phyloP scores from a whole-genome alignment of 768 basidiomycete genomes.

The Boletus barrowsii region DNA sequence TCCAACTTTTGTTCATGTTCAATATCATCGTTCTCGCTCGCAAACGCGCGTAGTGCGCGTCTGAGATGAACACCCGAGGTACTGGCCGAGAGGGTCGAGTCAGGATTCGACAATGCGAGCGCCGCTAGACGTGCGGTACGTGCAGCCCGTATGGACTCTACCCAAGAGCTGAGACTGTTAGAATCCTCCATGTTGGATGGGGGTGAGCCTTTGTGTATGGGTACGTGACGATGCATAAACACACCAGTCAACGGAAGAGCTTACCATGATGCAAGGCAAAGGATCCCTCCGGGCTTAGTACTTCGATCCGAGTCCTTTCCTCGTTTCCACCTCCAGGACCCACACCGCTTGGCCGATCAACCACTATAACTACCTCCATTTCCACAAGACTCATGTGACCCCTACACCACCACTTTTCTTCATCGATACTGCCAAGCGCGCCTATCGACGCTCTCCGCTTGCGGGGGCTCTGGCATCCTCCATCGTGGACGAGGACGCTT shows the following conservation, averaged over 20 bases:
- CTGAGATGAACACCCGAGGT: conserved; percentile 73
- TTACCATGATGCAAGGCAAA: conserved; percentile 72
- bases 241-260: conserved; percentile 9
- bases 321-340: conserved; percentile 34
- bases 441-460: conserved; percentile 17
- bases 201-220: conserved; percentile 5
- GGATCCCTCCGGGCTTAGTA: conserved; percentile 73
- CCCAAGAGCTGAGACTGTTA: conserved; percentile 55
- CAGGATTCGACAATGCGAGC: conserved; percentile 67
- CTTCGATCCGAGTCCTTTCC: conserved; percentile 65
- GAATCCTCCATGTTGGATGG: neutral
- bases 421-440: conserved; percentile 34
- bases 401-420: conserved; percentile 73
- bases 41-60: conserved; percentile 72
- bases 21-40: conserved; percentile 33
- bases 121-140: conserved; percentile 70
- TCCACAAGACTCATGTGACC: conserved; percentile 70
- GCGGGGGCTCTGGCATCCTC: conserved; percentile 15
- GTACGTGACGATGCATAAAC: neutral
- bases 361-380: conserved; percentile 63
- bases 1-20: conserved; percentile 46
- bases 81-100: conserved; percentile 80
- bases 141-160: conserved; percentile 60
- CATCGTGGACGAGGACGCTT: conserved; percentile 19
- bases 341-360: conserved; percentile 24